Conservation (phyloP, 208 protist genomes). For the Acanthamoeba healyi region DNA sequence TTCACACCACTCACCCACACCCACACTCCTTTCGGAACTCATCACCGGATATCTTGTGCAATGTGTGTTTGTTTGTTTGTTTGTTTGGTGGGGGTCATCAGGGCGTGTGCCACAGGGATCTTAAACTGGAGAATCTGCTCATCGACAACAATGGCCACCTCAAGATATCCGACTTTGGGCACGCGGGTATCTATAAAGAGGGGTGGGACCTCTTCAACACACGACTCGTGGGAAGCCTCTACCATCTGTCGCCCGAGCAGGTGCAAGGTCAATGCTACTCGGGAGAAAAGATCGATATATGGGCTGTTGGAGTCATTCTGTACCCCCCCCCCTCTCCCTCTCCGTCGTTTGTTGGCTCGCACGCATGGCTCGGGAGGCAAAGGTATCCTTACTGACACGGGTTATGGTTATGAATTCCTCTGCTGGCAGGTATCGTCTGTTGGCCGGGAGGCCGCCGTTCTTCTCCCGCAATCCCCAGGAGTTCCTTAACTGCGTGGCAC, state of each 20-base stretch:
- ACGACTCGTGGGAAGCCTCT: conserved; percentile 70
- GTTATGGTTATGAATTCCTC: too few relatives aligned
- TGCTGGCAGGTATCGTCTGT: conserved; percentile 33
- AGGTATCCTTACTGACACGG: background rate
- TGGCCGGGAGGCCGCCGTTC: conserved; percentile 44
- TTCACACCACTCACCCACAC: background rate
- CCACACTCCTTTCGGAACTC: too few relatives aligned
- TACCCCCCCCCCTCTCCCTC: background rate
- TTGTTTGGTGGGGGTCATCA: background rate
- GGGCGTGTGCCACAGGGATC: conserved; percentile 67
- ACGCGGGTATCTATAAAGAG: conserved; percentile 72
- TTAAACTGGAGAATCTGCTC: conserved; percentile 81
- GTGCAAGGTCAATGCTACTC: conserved; percentile 74
- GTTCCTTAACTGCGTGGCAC: conserved; percentile 11
- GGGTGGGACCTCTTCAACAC: conserved; percentile 76
- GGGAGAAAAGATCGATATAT: conserved; percentile 80
- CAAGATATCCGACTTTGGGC: conserved; percentile 75
- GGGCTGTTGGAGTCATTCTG: conserved; percentile 65
- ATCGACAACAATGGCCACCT: conserved; percentile 56
- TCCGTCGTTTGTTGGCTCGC: too few relatives aligned
- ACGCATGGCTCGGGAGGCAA: background rate
- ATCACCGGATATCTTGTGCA: too few relatives aligned
- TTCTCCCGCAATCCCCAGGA: conserved; percentile 47
- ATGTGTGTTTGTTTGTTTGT: background rate
- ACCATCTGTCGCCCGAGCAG: conserved; percentile 79